Evolutionary conservation across 1,284 basidiomycete genomes (phyloP), one percentile per base, ranked within the genome.

Genomic region (Trichosporon asahii): DNA sequence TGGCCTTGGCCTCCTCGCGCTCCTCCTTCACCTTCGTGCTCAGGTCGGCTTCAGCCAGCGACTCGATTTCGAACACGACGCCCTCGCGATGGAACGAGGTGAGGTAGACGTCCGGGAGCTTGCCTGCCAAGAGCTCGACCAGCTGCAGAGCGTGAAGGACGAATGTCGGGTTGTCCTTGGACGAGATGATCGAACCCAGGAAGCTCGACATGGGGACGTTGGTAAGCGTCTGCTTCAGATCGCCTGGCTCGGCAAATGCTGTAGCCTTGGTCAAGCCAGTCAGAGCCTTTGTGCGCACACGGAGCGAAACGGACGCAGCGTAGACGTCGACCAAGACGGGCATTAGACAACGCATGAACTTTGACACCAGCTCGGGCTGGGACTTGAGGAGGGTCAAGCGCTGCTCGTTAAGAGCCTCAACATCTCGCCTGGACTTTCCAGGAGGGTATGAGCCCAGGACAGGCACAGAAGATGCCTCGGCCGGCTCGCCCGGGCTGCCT

Each of bases 281-380:
- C 71, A 98, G 85, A 0, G 93, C 92, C 85, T 95, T 95, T 65
- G 91, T 89, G 70, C 95, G 87, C 2, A 97, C 90, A 6, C 92
- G 89, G 0, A 90, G 89, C 67, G 90, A 90, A 37, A 98, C 94
- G 77, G 93, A 96, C 11, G 95, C 95, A 23, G 94, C 91, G 82
- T 96, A 98, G 8, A 98, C 95, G 77, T 98, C 95, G 69, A 97
- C 90, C 66, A 98, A 86, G 64, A 95, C 94, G 0, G 95, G 95
- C 0, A 96, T 89, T 76, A 94, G 89, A 21, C 95, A 85, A 53
- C 89, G 89, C 88, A 93, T 91, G 82, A 94, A 97, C 31, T 89
- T 88, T 31, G 88, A 88, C 67, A 95, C 89, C n/a, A 93, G 88
- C 5, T 86, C 87, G 11, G 90, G 87, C 71, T 92, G 90, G 0